Conservation (phyloP, 306 rosid genomes). For the Canavalia gladiata region DNA sequence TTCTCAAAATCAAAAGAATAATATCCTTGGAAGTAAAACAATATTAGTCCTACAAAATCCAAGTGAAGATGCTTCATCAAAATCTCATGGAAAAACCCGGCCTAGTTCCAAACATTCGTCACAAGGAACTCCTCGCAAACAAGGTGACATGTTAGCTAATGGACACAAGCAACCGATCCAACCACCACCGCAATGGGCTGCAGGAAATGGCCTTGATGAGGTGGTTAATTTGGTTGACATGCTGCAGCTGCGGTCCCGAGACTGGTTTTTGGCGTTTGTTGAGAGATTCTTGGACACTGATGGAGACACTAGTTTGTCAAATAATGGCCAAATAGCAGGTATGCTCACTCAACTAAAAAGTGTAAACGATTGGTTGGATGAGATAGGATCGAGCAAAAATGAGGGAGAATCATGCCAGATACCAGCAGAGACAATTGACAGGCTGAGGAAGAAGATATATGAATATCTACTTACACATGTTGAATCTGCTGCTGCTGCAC, state of each 20-base stretch:
- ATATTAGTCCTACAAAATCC: constrained; percentile 73
- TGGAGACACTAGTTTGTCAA: constrained; percentile 76
- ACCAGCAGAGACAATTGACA: constrained; percentile 74
- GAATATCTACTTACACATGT: constrained; percentile 98
- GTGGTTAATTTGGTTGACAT: constrained; percentile 72
- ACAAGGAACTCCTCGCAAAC: constrained; percentile 71
- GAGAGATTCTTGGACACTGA: constrained; percentile 93
- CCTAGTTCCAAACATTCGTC: constrained; percentile 59
- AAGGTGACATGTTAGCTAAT: constrained; percentile 56
- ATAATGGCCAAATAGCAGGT: constrained; percentile 90
- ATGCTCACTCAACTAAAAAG: constrained; percentile 92
- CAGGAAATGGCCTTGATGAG: constrained; percentile 76
- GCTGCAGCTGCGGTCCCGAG: constrained; percentile 76
- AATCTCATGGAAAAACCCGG: constrained; percentile 66
- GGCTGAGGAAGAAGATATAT: constrained; percentile 93
- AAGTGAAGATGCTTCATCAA: constrained; percentile 54
- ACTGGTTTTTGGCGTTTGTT: constrained; percentile 88
- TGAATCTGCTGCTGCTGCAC: constrained; percentile 98
- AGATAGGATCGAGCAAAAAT: constrained; percentile 65
- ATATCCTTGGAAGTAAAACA: constrained; percentile 61
- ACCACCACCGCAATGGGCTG: constrained; percentile 75
- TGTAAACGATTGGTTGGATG: constrained; percentile 96
- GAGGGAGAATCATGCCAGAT: constrained; percentile 62
- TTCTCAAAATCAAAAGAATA: constrained; percentile 67
- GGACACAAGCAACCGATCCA: constrained; percentile 68